A percentile compares a stretch with the other conserved stretches of the same genome.
Conservation (phyloP, 78 protist genomes). For the slime mould (Dictyostelium discoideum) region DNA sequence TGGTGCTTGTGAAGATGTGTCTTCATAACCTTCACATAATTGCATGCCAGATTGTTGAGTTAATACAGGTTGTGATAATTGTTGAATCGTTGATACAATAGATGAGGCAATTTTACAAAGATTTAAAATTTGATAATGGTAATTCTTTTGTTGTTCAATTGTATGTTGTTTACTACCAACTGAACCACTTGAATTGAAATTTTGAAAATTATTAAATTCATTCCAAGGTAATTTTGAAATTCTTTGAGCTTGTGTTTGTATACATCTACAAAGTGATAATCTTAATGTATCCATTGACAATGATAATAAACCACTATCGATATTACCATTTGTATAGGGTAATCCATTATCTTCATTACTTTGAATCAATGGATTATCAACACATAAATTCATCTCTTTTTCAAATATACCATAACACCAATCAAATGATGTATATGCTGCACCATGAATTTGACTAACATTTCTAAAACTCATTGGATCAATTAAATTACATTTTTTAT, state of each 20-base stretch:
- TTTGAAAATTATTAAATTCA: neutral
- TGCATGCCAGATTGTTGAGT: neutral
- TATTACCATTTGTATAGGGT: neutral
- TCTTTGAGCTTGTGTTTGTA: neutral
- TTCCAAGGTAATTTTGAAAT: neutral
- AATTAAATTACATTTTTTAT: neutral
- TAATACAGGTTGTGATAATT: neutral
- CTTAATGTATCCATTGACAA: conserved; percentile 24
- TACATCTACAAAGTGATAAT: conserved; percentile 15
- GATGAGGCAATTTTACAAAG: neutral
- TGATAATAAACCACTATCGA: neutral
- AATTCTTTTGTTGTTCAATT: neutral
- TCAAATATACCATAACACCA: conserved; percentile 34
- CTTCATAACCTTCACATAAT: conserved; percentile 26
- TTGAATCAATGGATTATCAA: conserved; percentile 29
- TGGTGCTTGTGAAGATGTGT: conserved; percentile 1
- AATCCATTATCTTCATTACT: neutral
- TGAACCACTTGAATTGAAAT: neutral
- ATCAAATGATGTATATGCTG: conserved; percentile 21
- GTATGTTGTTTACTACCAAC: neutral
- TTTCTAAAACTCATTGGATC: conserved; percentile 34
- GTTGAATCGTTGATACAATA: neutral
- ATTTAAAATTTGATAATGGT: neutral
- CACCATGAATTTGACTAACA: conserved; percentile 27
- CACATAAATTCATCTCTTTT: conserved; percentile 26